phyloP scores from a whole-genome alignment of 2,329 filamentous ascomycete species.

The Thielaviopsis euricoi region DNA sequence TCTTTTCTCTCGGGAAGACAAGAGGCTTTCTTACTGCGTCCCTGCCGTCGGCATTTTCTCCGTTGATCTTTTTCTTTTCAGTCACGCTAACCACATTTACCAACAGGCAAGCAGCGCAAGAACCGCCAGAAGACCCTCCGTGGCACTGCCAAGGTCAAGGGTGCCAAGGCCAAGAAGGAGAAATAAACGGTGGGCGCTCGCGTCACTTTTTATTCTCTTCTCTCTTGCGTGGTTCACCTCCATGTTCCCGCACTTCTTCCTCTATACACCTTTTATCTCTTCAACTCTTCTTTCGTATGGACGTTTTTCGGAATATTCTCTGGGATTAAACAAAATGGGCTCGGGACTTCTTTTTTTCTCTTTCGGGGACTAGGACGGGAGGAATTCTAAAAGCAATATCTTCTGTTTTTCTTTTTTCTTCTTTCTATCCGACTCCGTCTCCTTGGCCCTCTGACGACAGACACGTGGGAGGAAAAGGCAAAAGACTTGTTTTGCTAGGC shows the following conservation, averaged over 20 bases:
- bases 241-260: not conserved
- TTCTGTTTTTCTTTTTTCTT: not conserved
- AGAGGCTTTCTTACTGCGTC: conserved; percentile 10
- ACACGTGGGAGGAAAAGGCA: not conserved
- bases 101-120: conserved; percentile 98
- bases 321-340: not conserved
- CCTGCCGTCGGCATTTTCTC: not conserved
- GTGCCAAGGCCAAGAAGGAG: conserved; percentile 86
- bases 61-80: conserved; percentile 1
- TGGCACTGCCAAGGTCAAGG: conserved; percentile 96
- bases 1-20: conserved; percentile 9
- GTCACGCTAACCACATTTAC: not conserved
- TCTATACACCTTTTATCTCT: not conserved
- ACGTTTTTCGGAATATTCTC: not conserved
- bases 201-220: not conserved
- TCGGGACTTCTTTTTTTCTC: not conserved
- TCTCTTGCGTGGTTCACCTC: not conserved
- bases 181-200: conserved; percentile 40
- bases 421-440: not conserved
- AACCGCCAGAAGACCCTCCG: conserved; percentile 98
- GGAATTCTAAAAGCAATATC: not conserved
- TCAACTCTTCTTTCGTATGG: not conserved
- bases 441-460: not conserved
- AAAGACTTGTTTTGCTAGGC: not conserved
- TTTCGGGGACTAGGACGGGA: not conserved